phyloP scores from a whole-genome alignment of 345 rosid genomes.

The Anacardium occidentale region DNA sequence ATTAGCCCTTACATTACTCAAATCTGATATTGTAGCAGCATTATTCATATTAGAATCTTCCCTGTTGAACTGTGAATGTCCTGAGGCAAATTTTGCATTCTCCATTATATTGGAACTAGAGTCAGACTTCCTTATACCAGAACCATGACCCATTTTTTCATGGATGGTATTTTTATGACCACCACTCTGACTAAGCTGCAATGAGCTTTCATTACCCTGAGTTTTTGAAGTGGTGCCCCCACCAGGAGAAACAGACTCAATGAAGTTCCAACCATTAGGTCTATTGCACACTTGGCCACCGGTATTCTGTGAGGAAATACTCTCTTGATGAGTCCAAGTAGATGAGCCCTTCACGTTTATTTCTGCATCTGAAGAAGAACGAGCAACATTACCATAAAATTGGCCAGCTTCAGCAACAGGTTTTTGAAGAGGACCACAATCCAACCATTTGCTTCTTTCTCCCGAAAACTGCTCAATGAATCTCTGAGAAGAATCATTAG shows the following conservation, averaged over 20 bases:
- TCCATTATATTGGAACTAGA: slow-evolving; percentile 44
- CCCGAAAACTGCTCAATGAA: slow-evolving; percentile 33
- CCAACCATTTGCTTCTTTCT: slow-evolving; percentile 44
- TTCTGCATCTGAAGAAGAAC: slow-evolving; percentile 38
- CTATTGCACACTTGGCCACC: slow-evolving; percentile 38
- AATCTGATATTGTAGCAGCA: slow-evolving; percentile 32
- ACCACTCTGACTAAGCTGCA: slow-evolving; percentile 30
- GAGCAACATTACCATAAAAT: slow-evolving; percentile 37
- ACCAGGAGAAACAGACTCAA: slow-evolving; percentile 31
- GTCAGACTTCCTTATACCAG: slow-evolving; percentile 40
- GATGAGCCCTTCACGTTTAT: slow-evolving; percentile 34
- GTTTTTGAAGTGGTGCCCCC: slow-evolving; percentile 25
- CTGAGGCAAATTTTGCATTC: slow-evolving; percentile 33
- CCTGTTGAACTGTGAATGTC: slow-evolving; percentile 35
- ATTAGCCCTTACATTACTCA: slow-evolving; percentile 30
- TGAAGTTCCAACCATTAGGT: slow-evolving; percentile 46
- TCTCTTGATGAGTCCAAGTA: slow-evolving; percentile 38
- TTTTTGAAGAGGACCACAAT: slow-evolving; percentile 43
- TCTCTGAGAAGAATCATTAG: slow-evolving; percentile 40
- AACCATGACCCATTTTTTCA: slow-evolving; percentile 31
- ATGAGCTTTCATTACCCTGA: slow-evolving; percentile 34
- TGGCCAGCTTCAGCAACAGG: slow-evolving; percentile 43
- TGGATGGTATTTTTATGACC: slow-evolving; percentile 23
- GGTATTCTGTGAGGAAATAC: slow-evolving; percentile 22
- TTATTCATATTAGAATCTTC: slow-evolving; percentile 39